Base-by-base conservation (phyloP, 148 eudicot genomes). In the Pharnaceum exiguum region DNA sequence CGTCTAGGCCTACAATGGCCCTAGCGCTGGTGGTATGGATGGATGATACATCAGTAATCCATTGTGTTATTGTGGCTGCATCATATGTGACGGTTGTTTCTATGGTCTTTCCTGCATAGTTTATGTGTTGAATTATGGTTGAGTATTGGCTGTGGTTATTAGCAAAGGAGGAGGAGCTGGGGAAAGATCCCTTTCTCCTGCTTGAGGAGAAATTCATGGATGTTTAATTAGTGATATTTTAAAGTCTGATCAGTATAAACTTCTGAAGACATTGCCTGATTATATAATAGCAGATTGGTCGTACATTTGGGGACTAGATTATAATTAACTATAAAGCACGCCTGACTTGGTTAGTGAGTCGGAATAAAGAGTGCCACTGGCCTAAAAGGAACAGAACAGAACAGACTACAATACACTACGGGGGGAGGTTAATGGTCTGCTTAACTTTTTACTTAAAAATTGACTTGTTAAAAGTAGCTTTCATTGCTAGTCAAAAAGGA, bases 1-100 rank as follows among this genome's bases (percentile, higher is more conserved):
- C 38, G 61, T 84, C 86, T 7, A 83, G 62, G 23, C 83, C 86
- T 0, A 78, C 77, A 19, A 54, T 13, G 2, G 13, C 29, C 6
- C 27, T 36, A 5, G 22, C 15, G n/a, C 44, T 19, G 15, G 18
- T 36, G 44, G n/a, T n/a, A n/a, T 54, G 43, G 44, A 22, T 10
- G 29, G 44, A 36, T 21, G 18, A 22, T 29, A 54, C n/a, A 19
- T 35, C 44, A 2, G 19, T 54, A 10, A 54, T 18, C 58, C 58
- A 54, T 22, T 36, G 58, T 17, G 44, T 54, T 42, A 54, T 54
- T 25, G 44, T 32, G 44, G 44, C 17, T 6, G 10, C 44, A 11
- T 36, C 39, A 10, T 16, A 18, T 17, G 44, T 54, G 18, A 54
- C 58, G 2, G 58, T 54, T 19, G 58, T 35, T 23, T 54, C 30